These are phyloP conservation scores for Flammula alnicola DNA, from an alignment of 1,284 basidiomycete species.

Conservation along the genomic window DNA sequence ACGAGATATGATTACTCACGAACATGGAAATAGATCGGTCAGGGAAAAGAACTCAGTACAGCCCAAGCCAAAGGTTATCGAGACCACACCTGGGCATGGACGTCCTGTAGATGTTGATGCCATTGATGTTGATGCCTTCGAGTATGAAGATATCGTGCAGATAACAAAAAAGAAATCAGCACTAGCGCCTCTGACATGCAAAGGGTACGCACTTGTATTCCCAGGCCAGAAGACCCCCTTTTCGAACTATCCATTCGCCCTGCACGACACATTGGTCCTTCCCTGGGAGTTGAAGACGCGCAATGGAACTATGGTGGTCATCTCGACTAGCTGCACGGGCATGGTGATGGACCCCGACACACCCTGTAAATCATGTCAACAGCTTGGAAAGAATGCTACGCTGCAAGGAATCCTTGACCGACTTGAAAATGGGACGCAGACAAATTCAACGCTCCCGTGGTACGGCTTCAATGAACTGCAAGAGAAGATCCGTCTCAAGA, in stretches of 20 bases:
- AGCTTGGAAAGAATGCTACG: slow-evolving; percentile 17
- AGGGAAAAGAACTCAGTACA: background rate
- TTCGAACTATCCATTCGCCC: slow-evolving; percentile 22
- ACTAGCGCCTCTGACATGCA: background rate
- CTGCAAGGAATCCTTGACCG: slow-evolving; percentile 18
- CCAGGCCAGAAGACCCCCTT: slow-evolving; percentile 14
- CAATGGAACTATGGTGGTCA: slow-evolving; percentile 18
- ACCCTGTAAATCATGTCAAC: slow-evolving; percentile 22
- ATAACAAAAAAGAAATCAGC: background rate
- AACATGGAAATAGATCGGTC: background rate
- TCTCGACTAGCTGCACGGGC: slow-evolving; percentile 16
- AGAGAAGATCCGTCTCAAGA: slow-evolving; percentile 15
- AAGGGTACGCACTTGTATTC: slow-evolving; percentile 11
- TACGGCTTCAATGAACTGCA: slow-evolving; percentile 14
- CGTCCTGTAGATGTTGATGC: background rate
- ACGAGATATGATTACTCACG: background rate
- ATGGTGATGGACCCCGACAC: background rate
- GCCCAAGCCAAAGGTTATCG: background rate
- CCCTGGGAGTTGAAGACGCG: slow-evolving; percentile 28
- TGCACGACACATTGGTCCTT: slow-evolving; percentile 25
- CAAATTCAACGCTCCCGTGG: slow-evolving; percentile 9
- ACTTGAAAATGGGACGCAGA: slow-evolving; percentile 12
- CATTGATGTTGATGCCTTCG: slow-evolving; percentile 3
- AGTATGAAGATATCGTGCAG: slow-evolving; percentile 1
- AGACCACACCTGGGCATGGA: background rate